Evolutionary conservation across 1,284 basidiomycete species (phyloP), one percentile per base, ranked within the genome.

Genomic region (Malassezia psittaci): DNA sequence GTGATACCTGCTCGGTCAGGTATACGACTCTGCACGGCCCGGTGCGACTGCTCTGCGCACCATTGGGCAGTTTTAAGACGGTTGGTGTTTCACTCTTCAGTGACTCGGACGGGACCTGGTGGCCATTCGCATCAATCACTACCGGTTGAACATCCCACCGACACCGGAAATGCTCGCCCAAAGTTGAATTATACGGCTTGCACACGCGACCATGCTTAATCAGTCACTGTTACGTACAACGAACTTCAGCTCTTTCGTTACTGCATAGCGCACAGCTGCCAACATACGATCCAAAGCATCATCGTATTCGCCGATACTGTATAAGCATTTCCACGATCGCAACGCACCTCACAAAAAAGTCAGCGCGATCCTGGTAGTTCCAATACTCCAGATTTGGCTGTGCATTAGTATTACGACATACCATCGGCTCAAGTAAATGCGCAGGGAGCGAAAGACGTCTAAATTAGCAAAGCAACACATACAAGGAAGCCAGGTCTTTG

Each of bases 221-320:
- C 13, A 79, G 45, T 38, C 12, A 15, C 1, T 9, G 12, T 3
- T 10, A 24, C 24, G 18, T 39, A 60, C 61, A 55, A 94, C 81
- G 67, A 90, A 93, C 77, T 93, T 94, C 74, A 94, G 84, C 72
- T 98, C 91, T 76, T 96, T 96, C 49, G 88, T 87, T 75, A 67
- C 90, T 10, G 83, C 79, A 76, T 90, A 98, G 24, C 90, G 83
- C 38, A 96, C 76, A 9, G 87, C 85, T 36, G 89, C 86, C 21
- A 96, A 79, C 85, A 96, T 91, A 41, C 91, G 83, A 68, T 91
- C 87, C 60, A 96, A 83, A 21, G 88, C 83, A 71, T 96, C 89
- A 38, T 85, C 81, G 16, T 86, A 86, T 70, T 93, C 88, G 68
- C 90, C 91, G 68, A 96, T 76, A 15, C 77, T 88, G 52, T 9